These are phyloP conservation scores for Vitis rotundifolia DNA, from an alignment of 164 flowering plant species.

Conservation along the genomic window DNA sequence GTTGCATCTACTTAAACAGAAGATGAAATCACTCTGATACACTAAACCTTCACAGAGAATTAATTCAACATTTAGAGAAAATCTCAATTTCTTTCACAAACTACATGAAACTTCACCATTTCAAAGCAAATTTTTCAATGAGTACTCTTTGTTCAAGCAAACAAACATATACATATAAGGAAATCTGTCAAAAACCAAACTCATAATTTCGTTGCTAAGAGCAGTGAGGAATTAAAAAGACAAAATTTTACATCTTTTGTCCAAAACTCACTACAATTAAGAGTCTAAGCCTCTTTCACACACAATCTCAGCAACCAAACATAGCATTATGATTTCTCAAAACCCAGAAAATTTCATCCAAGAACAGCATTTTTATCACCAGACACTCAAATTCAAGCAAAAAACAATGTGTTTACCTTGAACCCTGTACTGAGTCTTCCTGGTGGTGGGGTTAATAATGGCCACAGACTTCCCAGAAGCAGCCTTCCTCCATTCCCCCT, in stretches of 20 bases:
- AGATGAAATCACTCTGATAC: no score
- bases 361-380: background rate
- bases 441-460: conserved; percentile 87
- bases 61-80: no score
- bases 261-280: no score
- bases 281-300: no score
- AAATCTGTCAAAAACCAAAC: background rate
- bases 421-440: conserved; percentile 89
- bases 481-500: conserved; percentile 89
- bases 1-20: no score
- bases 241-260: background rate
- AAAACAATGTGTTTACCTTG: conserved; percentile 58
- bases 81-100: background rate
- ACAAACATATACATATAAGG: no score
- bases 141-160: background rate
- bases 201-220: background rate
- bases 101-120: background rate
- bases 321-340: no score
- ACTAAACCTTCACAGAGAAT: no score
- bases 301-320: no score
- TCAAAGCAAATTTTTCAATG: background rate
- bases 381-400: background rate
- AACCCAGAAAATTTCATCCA: no score
- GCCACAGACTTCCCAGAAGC: conserved; percentile 81
- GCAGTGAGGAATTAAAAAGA: background rate